Evolutionary conservation across 2,329 filamentous ascomycete genomes (phyloP), one percentile per base, ranked within the genome.

Genomic region (Pseudocercospora fuligena): DNA sequence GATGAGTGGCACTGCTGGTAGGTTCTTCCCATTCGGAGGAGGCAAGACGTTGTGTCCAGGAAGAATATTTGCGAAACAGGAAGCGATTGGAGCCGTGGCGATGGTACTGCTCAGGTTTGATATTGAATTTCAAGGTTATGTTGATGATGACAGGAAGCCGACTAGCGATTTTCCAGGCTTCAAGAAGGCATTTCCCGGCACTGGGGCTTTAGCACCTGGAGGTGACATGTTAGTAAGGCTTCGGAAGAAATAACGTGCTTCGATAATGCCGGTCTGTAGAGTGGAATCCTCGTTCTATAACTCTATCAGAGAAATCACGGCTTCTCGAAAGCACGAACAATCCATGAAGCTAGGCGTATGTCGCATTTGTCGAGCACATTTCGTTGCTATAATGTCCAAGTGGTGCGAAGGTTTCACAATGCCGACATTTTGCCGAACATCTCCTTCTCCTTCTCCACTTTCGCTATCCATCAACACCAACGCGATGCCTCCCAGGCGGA

Each of bases 11-110:
- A 72, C 73, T 7, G 67, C 64, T 2, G 76, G 74, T 5, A 74
- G 74, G 46, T 74, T 76, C 65, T 75, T 76, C 27, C 76, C 76
- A 1, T 77, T 77, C 51, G 76, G 76, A 19, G 76, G 74, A 19
- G 74, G 73, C 7, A 70, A 68, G 51, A 74, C 72, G 0, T 72
- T 74, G 11, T 75, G 74, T 67, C 71, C 72, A 5, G 73, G 72
- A 8, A 66, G 72, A 11, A 68, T 71, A 11, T 76, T 75, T 59
- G 74, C 74, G 5, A 76, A 75, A 66, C 74, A 76, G 59, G 73
- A 75, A 66, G 73, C 65, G 9, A 60, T 76, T 12, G 70, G 69
- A 12, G 72, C 71, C 14, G 23, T 75, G 46, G 74, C 74, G 1
- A 72, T 73, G 70, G 56, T 75, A 0, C 40, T 76, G 60, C 56